phyloP scores from a whole-genome alignment of 768 basidiomycete genomes.

The Pulveroboletus sp. region DNA sequence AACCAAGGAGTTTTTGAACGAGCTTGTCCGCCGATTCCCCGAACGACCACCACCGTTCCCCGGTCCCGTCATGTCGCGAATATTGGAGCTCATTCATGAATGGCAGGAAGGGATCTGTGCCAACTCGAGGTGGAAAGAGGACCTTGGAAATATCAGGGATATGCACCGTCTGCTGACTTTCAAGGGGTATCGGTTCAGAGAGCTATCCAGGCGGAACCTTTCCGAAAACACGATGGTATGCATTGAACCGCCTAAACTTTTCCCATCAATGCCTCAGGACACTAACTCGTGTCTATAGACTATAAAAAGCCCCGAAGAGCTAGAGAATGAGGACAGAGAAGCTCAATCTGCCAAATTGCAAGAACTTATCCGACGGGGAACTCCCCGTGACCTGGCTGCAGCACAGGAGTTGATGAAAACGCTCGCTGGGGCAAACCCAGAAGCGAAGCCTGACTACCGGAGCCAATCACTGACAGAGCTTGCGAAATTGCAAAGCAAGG shows the following conservation, averaged over 20 bases:
- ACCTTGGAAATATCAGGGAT: slow-evolving; percentile 93
- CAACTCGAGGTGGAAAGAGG: slow-evolving; percentile 91
- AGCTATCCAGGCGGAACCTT: slow-evolving; percentile 28
- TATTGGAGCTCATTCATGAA: slow-evolving; percentile 84
- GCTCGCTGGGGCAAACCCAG: slow-evolving; percentile 91
- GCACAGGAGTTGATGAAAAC: slow-evolving; percentile 98
- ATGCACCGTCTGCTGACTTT: slow-evolving; percentile 94
- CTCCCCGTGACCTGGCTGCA: slow-evolving; percentile 89
- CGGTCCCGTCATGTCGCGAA: slow-evolving; percentile 90
- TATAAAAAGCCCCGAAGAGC: slow-evolving; percentile 91
- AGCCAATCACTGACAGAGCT: slow-evolving; percentile 85
- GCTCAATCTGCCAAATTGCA: slow-evolving; percentile 98
- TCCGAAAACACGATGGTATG: slow-evolving; percentile 23
- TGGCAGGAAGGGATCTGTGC: slow-evolving; percentile 95
- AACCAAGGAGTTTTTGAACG: slow-evolving; percentile 98
- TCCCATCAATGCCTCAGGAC: not conserved
- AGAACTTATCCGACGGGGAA: slow-evolving; percentile 93
- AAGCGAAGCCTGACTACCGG: slow-evolving; percentile 90
- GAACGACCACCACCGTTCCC: slow-evolving; percentile 96
- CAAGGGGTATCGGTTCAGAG: slow-evolving; percentile 85
- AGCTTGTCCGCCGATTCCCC: slow-evolving; percentile 95
- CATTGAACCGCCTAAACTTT: not conserved
- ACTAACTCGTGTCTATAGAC: slow-evolving; percentile 45
- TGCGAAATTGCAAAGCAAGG: slow-evolving; percentile 91
- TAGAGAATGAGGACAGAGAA: slow-evolving; percentile 91